phyloP scores from a whole-genome alignment of 257 asterid genomes.

The Petunia secreta region DNA sequence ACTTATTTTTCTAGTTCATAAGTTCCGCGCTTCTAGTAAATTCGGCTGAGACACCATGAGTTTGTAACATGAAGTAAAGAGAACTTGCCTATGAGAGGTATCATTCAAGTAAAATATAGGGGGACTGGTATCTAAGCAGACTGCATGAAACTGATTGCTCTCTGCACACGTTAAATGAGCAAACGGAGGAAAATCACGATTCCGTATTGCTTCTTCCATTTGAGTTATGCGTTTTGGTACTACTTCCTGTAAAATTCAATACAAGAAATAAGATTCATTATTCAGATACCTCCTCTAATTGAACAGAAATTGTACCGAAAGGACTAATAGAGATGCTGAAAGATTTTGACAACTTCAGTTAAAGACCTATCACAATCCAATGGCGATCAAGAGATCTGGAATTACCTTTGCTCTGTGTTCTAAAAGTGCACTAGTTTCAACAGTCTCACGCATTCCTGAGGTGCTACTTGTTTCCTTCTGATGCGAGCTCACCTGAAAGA shows the following conservation, averaged over 20 bases:
- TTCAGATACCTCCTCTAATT: not conserved
- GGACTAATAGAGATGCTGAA: not conserved
- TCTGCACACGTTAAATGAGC: constrained; percentile 81
- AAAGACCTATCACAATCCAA: not conserved
- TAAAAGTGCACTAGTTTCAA: constrained; percentile 82
- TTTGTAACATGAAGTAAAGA: not conserved
- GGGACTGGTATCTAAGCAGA: constrained; percentile 86
- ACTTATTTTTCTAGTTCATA: constrained; percentile 2
- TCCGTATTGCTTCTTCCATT: constrained; percentile 91
- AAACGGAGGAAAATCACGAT: constrained; percentile 79
- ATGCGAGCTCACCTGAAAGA: constrained; percentile 86
- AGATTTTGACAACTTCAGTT: not conserved
- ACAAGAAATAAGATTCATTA: not conserved
- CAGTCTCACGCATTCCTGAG: constrained; percentile 93
- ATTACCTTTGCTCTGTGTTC: constrained; percentile 87
- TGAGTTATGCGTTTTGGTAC: constrained; percentile 78
- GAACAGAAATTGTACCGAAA: not conserved
- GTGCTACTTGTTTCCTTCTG: constrained; percentile 99
- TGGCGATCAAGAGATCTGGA: not conserved
- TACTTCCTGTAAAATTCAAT: constrained; percentile 63
- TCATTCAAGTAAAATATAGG: constrained; percentile 98
- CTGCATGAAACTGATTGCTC: constrained; percentile 98
- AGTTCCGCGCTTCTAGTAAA: not conserved
- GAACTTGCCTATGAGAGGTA: constrained; percentile 81
- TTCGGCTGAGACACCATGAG: not conserved